Base-by-base conservation (phyloP, 106 monocot species). In the Narthecium ossifragum region DNA sequence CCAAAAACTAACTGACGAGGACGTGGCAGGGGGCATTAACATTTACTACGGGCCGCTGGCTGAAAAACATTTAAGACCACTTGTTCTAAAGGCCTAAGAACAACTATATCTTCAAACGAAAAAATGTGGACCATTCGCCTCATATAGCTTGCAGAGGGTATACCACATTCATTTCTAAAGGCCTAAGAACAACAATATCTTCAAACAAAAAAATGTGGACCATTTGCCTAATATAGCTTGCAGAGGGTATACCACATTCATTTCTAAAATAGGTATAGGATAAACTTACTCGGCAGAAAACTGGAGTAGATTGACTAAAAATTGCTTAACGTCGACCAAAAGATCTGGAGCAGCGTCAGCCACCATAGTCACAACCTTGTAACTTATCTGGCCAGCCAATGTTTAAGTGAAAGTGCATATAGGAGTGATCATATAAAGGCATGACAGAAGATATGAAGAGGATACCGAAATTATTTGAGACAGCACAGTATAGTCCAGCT, bases 401-500 rank as follows among this genome's bases (percentile, higher is more conserved):
- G 34, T 55, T 11, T 49, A 30, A 31, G 2, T 6, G 20, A 57
- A 0, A 10, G 21, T 57, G 34, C 17, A n/a, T n/a, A 6, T 18
- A 31, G 34, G 31, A 20, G 22, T 23, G 4, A 20, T 20, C 9
- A 6, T 23, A 22, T 49, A 1, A 49, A 49, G 18, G 43, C 18
- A 43, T 13, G 18, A 43, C 11, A 15, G 4, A 21, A 52, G 32
- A 53, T 23, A 30, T 26, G 33, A 65, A 56, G 32, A 40, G 53
- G 78, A 66, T 73, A 94, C 89, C 25, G 64, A 62, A 38, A 84
- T 78, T 40, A 96, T 28, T 39, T 78, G 80, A 15, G 86, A 90
- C 24, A 90, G 70, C 24, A 90, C 90, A 53, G 76, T 90, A 70
- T 84, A 87, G 30, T 96, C 83, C 31, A 72, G 57, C 53, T 96